These are phyloP conservation scores for Nigrograna mackinnonii DNA, from an alignment of 2,329 filamentous ascomycete genomes.

Conservation along the genomic window DNA sequence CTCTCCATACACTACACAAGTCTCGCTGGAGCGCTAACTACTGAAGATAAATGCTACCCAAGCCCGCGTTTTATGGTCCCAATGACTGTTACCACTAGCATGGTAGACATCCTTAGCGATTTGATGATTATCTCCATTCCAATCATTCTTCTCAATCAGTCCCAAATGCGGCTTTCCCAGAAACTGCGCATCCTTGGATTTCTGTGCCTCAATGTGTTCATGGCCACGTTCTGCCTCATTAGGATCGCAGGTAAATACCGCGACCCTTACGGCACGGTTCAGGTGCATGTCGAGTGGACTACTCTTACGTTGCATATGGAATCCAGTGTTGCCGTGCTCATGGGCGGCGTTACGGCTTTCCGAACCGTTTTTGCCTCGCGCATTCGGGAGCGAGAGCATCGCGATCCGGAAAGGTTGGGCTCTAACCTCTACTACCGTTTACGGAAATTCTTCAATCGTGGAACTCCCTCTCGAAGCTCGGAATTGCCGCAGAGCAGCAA, in stretches of 20 bases:
- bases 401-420: too few relatives aligned
- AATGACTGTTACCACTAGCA: background rate
- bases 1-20: too few relatives aligned
- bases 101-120: constrained; percentile 7
- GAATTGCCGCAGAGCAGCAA: too few relatives aligned
- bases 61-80: background rate
- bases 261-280: background rate
- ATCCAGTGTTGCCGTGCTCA: constrained; percentile 9
- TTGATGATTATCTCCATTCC: constrained; percentile 8
- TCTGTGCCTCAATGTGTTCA: constrained; percentile 7
- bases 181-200: constrained; percentile 8
- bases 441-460: too few relatives aligned
- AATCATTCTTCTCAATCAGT: constrained; percentile 6
- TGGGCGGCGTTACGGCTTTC: constrained; percentile 9
- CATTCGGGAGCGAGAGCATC: constrained; percentile 1
- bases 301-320: constrained; percentile 5
- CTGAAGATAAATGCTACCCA: constrained; percentile 7
- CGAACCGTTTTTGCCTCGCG: constrained; percentile 5
- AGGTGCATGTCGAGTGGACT: background rate
- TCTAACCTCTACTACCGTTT: too few relatives aligned
- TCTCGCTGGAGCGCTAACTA: background rate
- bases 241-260: constrained; percentile 1
- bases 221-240: constrained; percentile 2
- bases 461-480: too few relatives aligned
- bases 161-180: constrained; percentile 1